These are phyloP conservation scores for Phytopythium cucurbitacearum DNA, from an alignment of 352 stramenopile genomes.

Conservation along the genomic window DNA sequence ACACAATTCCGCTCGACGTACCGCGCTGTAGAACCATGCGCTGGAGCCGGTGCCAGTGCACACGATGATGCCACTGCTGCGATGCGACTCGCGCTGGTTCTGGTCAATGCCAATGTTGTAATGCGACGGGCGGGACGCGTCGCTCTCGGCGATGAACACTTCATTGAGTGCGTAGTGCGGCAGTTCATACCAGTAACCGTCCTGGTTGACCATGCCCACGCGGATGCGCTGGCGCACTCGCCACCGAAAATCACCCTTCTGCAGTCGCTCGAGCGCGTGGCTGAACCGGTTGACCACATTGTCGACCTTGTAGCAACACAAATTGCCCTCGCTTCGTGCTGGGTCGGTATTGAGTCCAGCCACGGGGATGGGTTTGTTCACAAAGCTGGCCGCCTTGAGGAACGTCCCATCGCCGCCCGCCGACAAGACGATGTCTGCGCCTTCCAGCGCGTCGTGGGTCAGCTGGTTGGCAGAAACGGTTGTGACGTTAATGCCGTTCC, in stretches of 20 bases:
- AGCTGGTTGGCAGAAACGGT: constrained; percentile 79
- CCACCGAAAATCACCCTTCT: constrained; percentile 77
- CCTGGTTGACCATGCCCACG: constrained; percentile 87
- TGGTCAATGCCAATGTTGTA: constrained; percentile 89
- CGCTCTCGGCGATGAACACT: constrained; percentile 87
- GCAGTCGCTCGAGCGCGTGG: constrained; percentile 57
- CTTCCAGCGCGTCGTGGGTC: constrained; percentile 71
- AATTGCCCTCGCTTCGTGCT: constrained; percentile 77
- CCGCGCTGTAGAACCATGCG: constrained; percentile 84
- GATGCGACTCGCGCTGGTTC: constrained; percentile 83
- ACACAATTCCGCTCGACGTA: constrained; percentile 21
- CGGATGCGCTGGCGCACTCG: constrained; percentile 78
- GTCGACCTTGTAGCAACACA: constrained; percentile 86
- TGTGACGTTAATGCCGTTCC: constrained; percentile 59
- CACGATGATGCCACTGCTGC: constrained; percentile 86
- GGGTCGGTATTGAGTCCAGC: constrained; percentile 85
- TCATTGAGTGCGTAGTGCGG: constrained; percentile 85
- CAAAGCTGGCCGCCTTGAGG: constrained; percentile 82
- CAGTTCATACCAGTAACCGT: constrained; percentile 85
- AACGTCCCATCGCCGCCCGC: constrained; percentile 85
- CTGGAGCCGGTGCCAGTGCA: constrained; percentile 86
- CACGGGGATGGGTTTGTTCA: constrained; percentile 82
- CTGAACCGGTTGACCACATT: constrained; percentile 71
- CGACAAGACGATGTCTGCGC: constrained; percentile 84
- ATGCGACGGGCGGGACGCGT: constrained; percentile 78